phyloP scores from a whole-genome alignment of 306 rosid species.

The Datisca glomerata region DNA sequence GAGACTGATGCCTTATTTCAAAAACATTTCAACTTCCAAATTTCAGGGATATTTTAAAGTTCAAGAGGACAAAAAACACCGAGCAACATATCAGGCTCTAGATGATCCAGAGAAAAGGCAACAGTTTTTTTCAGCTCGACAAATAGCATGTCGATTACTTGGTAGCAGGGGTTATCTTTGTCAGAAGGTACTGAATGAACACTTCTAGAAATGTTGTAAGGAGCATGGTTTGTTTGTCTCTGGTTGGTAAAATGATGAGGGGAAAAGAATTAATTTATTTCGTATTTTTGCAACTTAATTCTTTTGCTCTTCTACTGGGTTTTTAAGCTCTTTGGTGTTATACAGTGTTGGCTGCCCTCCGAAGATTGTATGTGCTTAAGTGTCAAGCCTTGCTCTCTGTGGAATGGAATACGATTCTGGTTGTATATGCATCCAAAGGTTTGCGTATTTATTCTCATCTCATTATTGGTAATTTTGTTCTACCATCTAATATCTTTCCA shows the following conservation, averaged over 20 bases:
- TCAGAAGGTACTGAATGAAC: conserved; percentile 62
- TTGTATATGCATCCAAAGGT: conserved; percentile 98
- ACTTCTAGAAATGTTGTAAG: background rate
- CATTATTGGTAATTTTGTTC: background rate
- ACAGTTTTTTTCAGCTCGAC: conserved; percentile 77
- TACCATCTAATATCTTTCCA: conserved; percentile 2
- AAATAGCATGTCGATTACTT: conserved; percentile 85
- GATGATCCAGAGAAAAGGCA: conserved; percentile 69
- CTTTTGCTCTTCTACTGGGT: background rate
- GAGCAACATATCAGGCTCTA: conserved; percentile 63
- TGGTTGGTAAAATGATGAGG: no score
- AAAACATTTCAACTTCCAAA: background rate
- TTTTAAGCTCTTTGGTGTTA: conserved; percentile 1
- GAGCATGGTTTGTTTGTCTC: no score
- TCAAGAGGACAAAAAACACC: conserved; percentile 75
- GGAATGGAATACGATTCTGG: conserved; percentile 71
- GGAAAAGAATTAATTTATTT: background rate
- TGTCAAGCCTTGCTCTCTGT: conserved; percentile 34
- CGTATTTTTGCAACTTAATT: background rate
- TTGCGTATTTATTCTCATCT: conserved; percentile 10
- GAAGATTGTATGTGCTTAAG: conserved; percentile 89
- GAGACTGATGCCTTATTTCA: no score
- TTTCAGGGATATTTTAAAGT: conserved; percentile 49
- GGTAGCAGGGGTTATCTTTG: conserved; percentile 93
- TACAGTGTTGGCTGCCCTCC: conserved; percentile 84